Evolutionary conservation across 2,329 filamentous ascomycete genomes (phyloP).

Genomic region (Bipolaris cookei): DNA sequence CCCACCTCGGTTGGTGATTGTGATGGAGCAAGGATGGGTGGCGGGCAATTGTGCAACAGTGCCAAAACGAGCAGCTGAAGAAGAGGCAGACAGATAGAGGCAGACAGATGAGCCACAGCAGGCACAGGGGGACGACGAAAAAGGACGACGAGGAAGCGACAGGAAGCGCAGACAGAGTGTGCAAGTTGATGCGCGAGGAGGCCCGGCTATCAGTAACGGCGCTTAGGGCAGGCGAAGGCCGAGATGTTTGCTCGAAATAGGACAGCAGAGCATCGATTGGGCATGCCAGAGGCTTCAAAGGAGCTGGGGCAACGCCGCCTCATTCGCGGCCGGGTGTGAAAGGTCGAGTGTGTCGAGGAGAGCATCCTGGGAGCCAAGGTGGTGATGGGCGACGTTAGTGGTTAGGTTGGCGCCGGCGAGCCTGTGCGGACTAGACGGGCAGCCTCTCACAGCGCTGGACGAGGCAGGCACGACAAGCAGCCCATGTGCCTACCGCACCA

Average conservation of each 20-base stretch:
- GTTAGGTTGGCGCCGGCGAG: constrained; percentile 45
- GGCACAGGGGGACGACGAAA: constrained; percentile 12
- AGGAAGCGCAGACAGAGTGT: constrained; percentile 40
- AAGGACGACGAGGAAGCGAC: constrained; percentile 33
- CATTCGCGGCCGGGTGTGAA: constrained; percentile 37
- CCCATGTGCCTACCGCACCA: constrained; percentile 26
- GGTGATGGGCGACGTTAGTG: constrained; percentile 41
- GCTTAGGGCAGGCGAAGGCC: constrained; percentile 43
- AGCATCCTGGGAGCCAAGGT: constrained; percentile 41
- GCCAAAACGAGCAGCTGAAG: constrained; percentile 53
- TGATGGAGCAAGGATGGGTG: constrained; percentile 41
- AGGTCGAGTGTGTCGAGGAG: constrained; percentile 39
- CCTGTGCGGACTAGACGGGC: constrained; percentile 39
- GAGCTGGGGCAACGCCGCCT: constrained; percentile 35
- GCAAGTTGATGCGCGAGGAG: constrained; percentile 40
- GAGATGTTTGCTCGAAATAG: constrained; percentile 49
- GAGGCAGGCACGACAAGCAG: constrained; percentile 28
- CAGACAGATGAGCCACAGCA: constrained; percentile 36
- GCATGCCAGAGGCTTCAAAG: constrained; percentile 40
- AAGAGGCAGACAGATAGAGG: constrained; percentile 27
- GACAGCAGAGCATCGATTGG: constrained; percentile 35
- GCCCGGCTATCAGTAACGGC: constrained; percentile 47
- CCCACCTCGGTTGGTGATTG: constrained; percentile 39
- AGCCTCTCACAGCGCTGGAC: constrained; percentile 36
- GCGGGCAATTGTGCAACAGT: constrained; percentile 42